Evolutionary conservation across 148 eudicot species (phyloP), one percentile per base, ranked within the genome.

Genomic region (Vaccinium corymbosum): DNA sequence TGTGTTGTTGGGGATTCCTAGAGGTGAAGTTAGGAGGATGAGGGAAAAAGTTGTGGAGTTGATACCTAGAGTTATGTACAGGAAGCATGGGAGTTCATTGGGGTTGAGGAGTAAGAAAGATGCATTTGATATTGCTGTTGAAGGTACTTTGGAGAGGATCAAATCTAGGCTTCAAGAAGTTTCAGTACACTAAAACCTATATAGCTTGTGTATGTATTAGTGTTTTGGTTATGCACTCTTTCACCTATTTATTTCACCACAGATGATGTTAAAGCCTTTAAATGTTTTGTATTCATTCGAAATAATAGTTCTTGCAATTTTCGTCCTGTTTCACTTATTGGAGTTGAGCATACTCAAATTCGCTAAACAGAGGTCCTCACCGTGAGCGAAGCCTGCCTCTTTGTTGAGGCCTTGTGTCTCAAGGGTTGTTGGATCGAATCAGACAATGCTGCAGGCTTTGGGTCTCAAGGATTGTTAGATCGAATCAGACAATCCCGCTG

Each of bases 41-140:
- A 92, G 97, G 73, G 97, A 97, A 81, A 94, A 85, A 35, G 88
- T 97, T 16, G 46, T 94, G 85, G 98, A 97, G 84, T 70, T 97
- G 84, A 87, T 97, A 59, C 94, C 98, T 0, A 91, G 87, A 42
- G 84, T 97, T 57, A 90, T 93, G 84, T 97, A 97, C 59, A 88
- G 97, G 80, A 94, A 93, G 80, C 98, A 97, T 86, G 99, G 97
- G 80, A 94, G 98, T 82, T 92, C 99, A 32, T 57, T 93, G 72
- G 99, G 98, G n/a, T 86, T 94, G 88, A 92, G 89, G 91, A 88
- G 88, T 10, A 92, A 84, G 86, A 94, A 92, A 78, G 98, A 97
- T 88, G 99, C 99, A 6, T 94, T 97, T 76, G 99, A 97, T 87
- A 86, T 94, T 76, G 98, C 99, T 9, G 81, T 97, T 85, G 98